Evolutionary conservation across 257 asterid genomes (phyloP).

Genomic region (Solanum lycopersicoides): DNA sequence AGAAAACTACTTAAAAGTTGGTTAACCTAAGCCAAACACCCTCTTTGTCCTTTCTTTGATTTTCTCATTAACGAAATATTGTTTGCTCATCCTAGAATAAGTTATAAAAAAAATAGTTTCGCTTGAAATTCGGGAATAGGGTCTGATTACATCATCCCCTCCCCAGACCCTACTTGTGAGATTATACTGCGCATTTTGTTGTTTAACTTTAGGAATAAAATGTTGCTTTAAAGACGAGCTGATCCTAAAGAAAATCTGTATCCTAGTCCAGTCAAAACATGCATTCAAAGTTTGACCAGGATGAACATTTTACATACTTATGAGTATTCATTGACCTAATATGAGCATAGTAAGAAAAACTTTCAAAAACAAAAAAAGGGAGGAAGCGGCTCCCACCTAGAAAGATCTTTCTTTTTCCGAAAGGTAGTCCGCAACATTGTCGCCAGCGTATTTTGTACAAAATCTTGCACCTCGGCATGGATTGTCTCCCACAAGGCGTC

Average conservation of each 20-base stretch:
- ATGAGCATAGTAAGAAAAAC: background rate
- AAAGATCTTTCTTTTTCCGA: conserved; percentile 91
- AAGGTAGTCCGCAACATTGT: conserved; percentile 84
- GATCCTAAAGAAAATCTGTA: background rate
- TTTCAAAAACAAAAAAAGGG: background rate
- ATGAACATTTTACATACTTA: background rate
- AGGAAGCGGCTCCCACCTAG: conserved; percentile 38
- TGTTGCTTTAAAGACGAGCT: background rate
- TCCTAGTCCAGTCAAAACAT: background rate
- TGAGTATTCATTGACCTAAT: background rate
- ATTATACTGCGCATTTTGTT: background rate
- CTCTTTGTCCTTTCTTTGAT: background rate
- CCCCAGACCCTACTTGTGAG: background rate
- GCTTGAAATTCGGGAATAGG: background rate
- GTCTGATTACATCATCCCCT: background rate
- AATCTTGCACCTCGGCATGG: conserved; percentile 99
- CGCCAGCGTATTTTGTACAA: conserved; percentile 91
- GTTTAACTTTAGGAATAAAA: background rate
- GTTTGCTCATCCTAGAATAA: background rate
- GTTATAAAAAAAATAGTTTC: background rate
- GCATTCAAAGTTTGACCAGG: background rate
- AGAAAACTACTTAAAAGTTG: background rate
- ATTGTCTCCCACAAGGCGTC: conserved; percentile 99
- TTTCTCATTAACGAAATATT: background rate
- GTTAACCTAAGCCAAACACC: background rate